Base-by-base conservation (phyloP, 805 yeast genomes). In the Yamadazyma scolyti region DNA sequence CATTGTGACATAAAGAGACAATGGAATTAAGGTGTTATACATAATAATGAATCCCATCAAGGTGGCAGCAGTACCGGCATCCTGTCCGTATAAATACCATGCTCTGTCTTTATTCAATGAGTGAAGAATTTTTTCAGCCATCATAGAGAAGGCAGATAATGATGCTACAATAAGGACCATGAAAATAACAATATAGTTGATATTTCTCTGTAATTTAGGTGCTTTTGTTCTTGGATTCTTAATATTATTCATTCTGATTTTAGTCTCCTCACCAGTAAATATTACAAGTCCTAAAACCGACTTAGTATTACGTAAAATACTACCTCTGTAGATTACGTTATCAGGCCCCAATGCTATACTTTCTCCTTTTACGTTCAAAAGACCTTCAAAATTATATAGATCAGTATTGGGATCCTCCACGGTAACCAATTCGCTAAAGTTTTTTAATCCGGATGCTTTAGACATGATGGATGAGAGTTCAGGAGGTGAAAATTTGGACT, bases 11-110 rank as follows among this genome's bases (percentile, higher is more conserved):
- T 93, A 94, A 17, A 93, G 71, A 0, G 97, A 90, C 19, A 93
- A 65, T 0, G 98, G 98, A 51, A 93, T 93, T 63, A 93, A 73
- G 0, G 98, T 93, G 54, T 93, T 93, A 64, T 82, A 90, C 97
- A 93, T 90, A 65, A 93, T 90, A 41, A 93, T 82, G 57, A 84
- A 94, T 2, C 97, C 88, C 96, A 93, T 89, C 29, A 93, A 70
- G 1, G 95, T 85, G 1, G 96, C 83, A 2, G 95, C 90, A 13
- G 77, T 73, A 14, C 95, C 94, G 1, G 82, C 95, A 43, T 84
- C 93, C 45, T 75, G 68, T 4, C 73, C 75, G 27, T 62, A 58
- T 16, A 88, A 55, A 50, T 89, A 94, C 97, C 97, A 88, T 14
- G 60, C 54, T 20, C 52, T 61, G 19, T 67, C 62, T 26, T 62